Conservation (phyloP, 2,329 filamentous ascomycete genomes). For the Aspergillus pseudotamarii region DNA sequence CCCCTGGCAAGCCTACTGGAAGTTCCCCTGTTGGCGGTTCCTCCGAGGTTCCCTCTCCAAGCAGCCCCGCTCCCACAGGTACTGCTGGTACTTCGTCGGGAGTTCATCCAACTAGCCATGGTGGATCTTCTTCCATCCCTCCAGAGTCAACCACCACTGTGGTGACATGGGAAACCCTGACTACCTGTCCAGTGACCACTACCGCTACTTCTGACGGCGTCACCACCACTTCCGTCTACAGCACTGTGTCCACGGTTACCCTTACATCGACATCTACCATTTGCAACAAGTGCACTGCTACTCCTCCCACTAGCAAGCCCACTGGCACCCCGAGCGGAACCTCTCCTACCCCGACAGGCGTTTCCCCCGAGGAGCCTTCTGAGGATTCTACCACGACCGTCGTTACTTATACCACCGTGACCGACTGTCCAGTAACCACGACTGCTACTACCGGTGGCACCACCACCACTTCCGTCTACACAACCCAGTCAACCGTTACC, state of each 20-base stretch:
- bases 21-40: conserved; percentile 20
- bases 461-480: conserved; percentile 50
- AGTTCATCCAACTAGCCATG: background rate
- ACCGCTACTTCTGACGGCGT: conserved; percentile 49
- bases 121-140: conserved; percentile 13
- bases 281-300: conserved; percentile 24
- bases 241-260: conserved; percentile 58
- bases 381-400: conserved; percentile 20
- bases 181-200: conserved; percentile 34
- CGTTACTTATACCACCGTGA: conserved; percentile 30
- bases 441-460: conserved; percentile 49
- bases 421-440: conserved; percentile 34
- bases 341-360: background rate
- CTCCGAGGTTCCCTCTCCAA: background rate
- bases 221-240: conserved; percentile 55
- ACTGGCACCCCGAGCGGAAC: background rate
- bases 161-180: conserved; percentile 33
- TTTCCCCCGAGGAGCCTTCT: conserved; percentile 3
- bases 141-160: conserved; percentile 25
- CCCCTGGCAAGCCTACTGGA: conserved; percentile 13
- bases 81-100: conserved; percentile 9
- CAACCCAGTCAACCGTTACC: conserved; percentile 8
- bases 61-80: conserved; percentile 18
- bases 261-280: conserved; percentile 32
- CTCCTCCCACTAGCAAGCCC: conserved; percentile 13